A percentile compares a stretch with the other conserved stretches of the same genome.
Evolutionary conservation across 306 rosid species (phyloP).

Genomic region (Citrullus colocynthis): DNA sequence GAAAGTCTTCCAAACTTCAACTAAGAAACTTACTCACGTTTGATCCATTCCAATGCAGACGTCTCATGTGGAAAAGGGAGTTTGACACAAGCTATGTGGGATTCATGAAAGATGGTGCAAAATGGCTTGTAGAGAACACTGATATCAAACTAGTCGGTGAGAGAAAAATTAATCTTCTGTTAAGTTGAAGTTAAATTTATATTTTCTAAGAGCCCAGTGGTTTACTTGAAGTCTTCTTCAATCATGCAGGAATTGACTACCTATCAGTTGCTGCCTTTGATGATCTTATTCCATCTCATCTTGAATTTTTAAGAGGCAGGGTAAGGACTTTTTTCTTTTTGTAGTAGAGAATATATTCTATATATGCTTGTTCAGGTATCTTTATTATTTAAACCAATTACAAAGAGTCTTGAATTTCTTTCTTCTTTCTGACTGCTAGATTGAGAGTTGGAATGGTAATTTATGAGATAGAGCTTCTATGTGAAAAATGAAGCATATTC

Average conservation of each 20-base stretch:
- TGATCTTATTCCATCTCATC: conserved; percentile 22
- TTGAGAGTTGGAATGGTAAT: background rate
- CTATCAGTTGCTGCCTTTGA: conserved; percentile 27
- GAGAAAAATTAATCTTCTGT: background rate
- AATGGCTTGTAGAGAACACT: conserved; percentile 71
- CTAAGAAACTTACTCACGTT: background rate
- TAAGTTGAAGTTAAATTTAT: background rate
- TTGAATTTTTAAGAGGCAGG: conserved; percentile 19
- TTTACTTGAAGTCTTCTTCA: background rate
- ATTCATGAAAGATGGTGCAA: conserved; percentile 56
- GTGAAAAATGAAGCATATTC: background rate
- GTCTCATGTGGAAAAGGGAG: conserved; percentile 60
- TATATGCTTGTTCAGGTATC: background rate
- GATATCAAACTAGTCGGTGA: conserved; percentile 70
- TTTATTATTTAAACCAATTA: background rate
- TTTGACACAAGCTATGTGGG: conserved; percentile 54
- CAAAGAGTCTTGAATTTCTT: background rate
- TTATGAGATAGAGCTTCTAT: background rate
- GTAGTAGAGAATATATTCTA: background rate
- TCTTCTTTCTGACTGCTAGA: background rate
- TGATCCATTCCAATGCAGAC: conserved; percentile 24
- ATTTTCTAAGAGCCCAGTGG: background rate
- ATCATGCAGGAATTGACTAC: conserved; percentile 24
- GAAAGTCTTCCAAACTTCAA: no score
- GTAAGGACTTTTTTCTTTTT: conserved; percentile 4